Conservation (phyloP, 768 basidiomycete species). For the Russula griseocarnosa region DNA sequence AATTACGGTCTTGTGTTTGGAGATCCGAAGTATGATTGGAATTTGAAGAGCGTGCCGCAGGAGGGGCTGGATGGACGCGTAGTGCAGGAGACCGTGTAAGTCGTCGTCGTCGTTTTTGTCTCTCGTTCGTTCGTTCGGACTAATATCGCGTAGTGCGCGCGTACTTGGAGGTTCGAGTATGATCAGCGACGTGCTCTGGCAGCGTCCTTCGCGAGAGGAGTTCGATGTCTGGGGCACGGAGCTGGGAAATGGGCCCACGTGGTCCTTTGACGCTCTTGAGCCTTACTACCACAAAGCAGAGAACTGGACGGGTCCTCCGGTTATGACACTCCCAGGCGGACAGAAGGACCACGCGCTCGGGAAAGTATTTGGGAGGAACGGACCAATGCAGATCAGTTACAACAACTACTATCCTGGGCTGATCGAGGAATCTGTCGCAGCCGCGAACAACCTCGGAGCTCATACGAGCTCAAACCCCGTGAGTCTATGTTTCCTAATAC, state of each 20-base stretch:
- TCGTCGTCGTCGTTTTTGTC: neutral
- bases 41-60: constrained; percentile 26
- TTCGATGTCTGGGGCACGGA: constrained; percentile 25
- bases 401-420: constrained; percentile 25
- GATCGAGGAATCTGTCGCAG: constrained; percentile 24
- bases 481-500: neutral
- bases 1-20: constrained; percentile 25
- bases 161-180: constrained; percentile 27
- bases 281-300: constrained; percentile 26
- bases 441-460: constrained; percentile 23
- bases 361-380: constrained; percentile 11
- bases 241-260: constrained; percentile 22
- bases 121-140: neutral
- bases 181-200: constrained; percentile 28
- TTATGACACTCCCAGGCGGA: constrained; percentile 20
- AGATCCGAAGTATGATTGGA: constrained; percentile 22
- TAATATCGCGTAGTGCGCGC: constrained; percentile 15
- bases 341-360: constrained; percentile 10
- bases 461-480: constrained; percentile 23
- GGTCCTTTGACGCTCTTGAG: constrained; percentile 24
- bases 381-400: constrained; percentile 26
- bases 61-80: constrained; percentile 21
- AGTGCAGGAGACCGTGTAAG: constrained; percentile 25
- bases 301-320: constrained; percentile 25
- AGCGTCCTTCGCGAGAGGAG: constrained; percentile 25